These are phyloP conservation scores for Chaetomium cochliodes DNA, from an alignment of 495 filamentous ascomycete species.

Conservation along the genomic window DNA sequence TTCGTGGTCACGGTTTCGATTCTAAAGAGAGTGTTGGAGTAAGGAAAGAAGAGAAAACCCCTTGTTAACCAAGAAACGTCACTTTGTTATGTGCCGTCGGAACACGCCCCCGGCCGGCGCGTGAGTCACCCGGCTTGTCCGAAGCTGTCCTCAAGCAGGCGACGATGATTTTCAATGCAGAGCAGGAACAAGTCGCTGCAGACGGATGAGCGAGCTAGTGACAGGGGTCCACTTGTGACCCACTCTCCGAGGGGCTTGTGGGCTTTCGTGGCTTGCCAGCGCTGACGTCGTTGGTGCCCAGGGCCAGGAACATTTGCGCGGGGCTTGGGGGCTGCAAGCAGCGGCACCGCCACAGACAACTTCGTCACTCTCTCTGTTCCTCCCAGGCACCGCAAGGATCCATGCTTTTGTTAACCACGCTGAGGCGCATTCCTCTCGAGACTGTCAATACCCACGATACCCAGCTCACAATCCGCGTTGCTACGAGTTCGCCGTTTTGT, in stretches of 20 bases:
- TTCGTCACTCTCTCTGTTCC: slow-evolving; percentile 25
- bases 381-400: slow-evolving; percentile 16
- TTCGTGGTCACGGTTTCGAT: too few relatives aligned
- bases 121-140: slow-evolving; percentile 6
- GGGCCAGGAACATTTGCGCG: background rate
- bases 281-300: slow-evolving; percentile 26
- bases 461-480: background rate
- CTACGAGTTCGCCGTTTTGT: background rate
- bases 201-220: background rate
- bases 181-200: background rate
- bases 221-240: background rate
- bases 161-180: background rate
- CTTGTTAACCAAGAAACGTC: background rate
- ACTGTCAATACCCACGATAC: slow-evolving; percentile 1
- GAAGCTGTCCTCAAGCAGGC: background rate
- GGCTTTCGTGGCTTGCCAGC: slow-evolving; percentile 10
- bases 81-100: too few relatives aligned
- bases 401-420: background rate
- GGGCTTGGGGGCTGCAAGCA: slow-evolving; percentile 17
- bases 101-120: background rate
- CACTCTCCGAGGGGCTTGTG: slow-evolving; percentile 1
- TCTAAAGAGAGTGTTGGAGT: too few relatives aligned
- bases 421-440: slow-evolving; percentile 2
- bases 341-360: slow-evolving; percentile 33
- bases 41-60: background rate